Evolutionary conservation across 2,329 filamentous ascomycete genomes (phyloP), one percentile per base, ranked within the genome.

Genomic region (Neodidymelliopsis sp.): DNA sequence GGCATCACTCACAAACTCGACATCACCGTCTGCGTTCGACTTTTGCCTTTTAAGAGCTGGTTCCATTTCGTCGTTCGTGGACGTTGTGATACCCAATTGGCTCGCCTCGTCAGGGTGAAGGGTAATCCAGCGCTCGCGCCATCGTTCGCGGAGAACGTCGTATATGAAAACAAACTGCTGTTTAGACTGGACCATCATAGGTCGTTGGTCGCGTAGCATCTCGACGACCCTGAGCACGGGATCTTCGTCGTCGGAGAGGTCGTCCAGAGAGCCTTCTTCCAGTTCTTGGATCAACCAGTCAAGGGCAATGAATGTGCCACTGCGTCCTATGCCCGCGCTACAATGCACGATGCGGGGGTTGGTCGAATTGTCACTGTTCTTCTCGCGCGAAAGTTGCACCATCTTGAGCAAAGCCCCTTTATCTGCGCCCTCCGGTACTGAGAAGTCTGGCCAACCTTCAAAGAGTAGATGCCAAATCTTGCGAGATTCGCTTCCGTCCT

Each of bases 221-320:
- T 96, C 88, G 43, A 99, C 92, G 0, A 89, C 88, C 13, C 88
- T 81, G 58, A 86, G 89, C 29, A 99, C 81, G 2, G 88, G 82
- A 63, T 97, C 92, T 19, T 74, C 66, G 35, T 79, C 75, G 9
- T 79, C 74, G 8, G 77, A 73, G 7, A 74, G 57, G 28, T 56
- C 40, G 50, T 81, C 80, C 38, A 96, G 75, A 16, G 85, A 81
- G 38, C 91, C 93, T 5, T 85, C 82, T 19, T 90, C 85, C 8
- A 97, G 80, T 72, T 97, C 91, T 25, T 86, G 82, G 56, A 96
- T 81, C 19, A 99, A 83, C 72, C 95, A 91, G 73, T 97, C 94
- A n/a, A 99, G 82, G 2, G 91, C 89, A 64, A 99, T 96, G 69
- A 97, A 99, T 0, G 94, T 97, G 24, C 94, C 94, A 6, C 90